Evolutionary conservation across 768 basidiomycete species (phyloP).

Genomic region (Ramaria sp.): DNA sequence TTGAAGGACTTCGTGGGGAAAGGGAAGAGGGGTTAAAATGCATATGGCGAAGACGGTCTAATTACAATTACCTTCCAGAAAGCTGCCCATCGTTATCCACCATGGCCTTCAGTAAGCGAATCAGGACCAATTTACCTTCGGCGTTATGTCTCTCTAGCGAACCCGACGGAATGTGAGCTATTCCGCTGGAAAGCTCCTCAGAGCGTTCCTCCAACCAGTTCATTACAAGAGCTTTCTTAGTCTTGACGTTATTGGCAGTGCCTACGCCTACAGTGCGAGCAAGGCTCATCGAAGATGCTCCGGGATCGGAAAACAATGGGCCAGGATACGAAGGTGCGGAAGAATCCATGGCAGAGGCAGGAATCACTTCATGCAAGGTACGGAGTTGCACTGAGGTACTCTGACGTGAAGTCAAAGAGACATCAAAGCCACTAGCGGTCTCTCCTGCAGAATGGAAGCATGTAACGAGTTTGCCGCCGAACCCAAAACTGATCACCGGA

Average conservation of each 20-base stretch:
- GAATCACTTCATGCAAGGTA: slow-evolving; percentile 55
- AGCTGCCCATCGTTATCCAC: slow-evolving; percentile 85
- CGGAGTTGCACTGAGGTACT: slow-evolving; percentile 63
- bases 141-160: slow-evolving; percentile 44
- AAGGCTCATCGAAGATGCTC: slow-evolving; percentile 50
- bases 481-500: slow-evolving; percentile 84
- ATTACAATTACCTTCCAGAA: slow-evolving; percentile 63
- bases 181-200: slow-evolving; percentile 66
- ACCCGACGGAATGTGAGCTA: slow-evolving; percentile 53
- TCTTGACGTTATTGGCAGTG: slow-evolving; percentile 50
- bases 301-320: slow-evolving; percentile 59
- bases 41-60: not conserved
- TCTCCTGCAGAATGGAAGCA: slow-evolving; percentile 72
- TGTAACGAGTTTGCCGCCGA: slow-evolving; percentile 83
- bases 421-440: slow-evolving; percentile 65
- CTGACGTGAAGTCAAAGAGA: slow-evolving; percentile 61
- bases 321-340: slow-evolving; percentile 67
- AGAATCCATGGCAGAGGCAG: slow-evolving; percentile 48
- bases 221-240: slow-evolving; percentile 69
- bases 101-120: slow-evolving; percentile 68
- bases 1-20: slow-evolving; percentile 38
- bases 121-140: slow-evolving; percentile 68
- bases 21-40: slow-evolving; percentile 1
- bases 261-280: slow-evolving; percentile 45
- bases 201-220: slow-evolving; percentile 69